Evolutionary conservation across 495 filamentous ascomycete genomes (phyloP), one percentile per base, ranked within the genome.

Genomic region (Penicillium maclennaniae): DNA sequence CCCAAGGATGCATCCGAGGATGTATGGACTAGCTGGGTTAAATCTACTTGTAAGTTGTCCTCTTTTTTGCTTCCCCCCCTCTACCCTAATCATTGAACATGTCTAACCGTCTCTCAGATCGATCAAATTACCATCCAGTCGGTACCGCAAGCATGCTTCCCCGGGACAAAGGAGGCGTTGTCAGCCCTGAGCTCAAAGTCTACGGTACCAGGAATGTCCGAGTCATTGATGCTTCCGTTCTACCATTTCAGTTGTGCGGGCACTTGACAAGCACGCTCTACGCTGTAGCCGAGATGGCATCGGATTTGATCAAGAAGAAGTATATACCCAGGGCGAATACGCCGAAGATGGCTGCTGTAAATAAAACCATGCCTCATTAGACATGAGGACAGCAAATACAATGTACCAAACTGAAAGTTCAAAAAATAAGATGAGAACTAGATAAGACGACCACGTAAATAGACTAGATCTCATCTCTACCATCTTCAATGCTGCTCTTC

Each of bases 61-160:
- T 36, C 20, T 9, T 28, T 31, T n/a, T n/a, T n/a, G n/a, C n/a
- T n/a, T n/a, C n/a, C n/a, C n/a, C n/a, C n/a, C n/a, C n/a, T n/a
- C n/a, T n/a, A n/a, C n/a, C n/a, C n/a, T n/a, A n/a, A n/a, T n/a
- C n/a, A n/a, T n/a, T n/a, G n/a, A n/a, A n/a, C n/a, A n/a, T n/a
- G 21, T 41, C 47, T 62, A 17, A 56, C 45, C 1, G n/a, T 63
- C 71, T 34, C 36, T 38, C n/a, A 66, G 68, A 65, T 50, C 55
- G 60, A 27, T 56, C 68, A 20, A 69, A 66, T 43, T 70, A 61
- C 37, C 78, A 81, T 46, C 60, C 71, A 0, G 59, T 65, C 16
- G 75, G 81, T 17, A 83, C 81, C 0, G 73, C 75, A 8, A 74
- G 79, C 1, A 82, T 84, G 82, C 56, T 84, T 56, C 80, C 80